These are phyloP conservation scores for Tetrahymena thermophila DNA, from an alignment of 73 alveolate species.

Conservation along the genomic window DNA sequence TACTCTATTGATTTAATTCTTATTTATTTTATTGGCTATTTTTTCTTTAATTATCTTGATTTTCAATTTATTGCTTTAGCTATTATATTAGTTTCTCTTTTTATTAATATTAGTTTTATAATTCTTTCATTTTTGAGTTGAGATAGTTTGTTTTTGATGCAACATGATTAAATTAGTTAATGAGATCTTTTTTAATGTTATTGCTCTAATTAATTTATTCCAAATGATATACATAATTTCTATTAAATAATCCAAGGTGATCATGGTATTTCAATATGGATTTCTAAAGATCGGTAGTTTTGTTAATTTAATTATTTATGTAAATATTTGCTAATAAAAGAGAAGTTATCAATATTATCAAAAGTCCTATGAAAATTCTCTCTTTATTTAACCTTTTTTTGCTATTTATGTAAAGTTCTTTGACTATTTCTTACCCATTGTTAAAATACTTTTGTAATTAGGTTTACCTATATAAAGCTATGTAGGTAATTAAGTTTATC, in stretches of 20 bases:
- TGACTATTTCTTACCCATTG: neutral
- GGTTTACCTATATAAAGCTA: neutral
- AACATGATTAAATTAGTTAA: too few species aligned
- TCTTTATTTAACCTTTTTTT: neutral
- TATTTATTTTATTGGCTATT: too few species aligned
- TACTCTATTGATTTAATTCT: too few species aligned
- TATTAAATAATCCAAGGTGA: too few species aligned
- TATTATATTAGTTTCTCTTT: neutral
- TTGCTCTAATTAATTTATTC: neutral
- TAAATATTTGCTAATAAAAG: neutral
- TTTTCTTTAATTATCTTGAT: neutral
- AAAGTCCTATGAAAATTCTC: neutral
- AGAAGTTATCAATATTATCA: neutral
- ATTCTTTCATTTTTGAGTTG: too few species aligned
- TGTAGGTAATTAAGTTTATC: neutral
- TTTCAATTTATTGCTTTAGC: too few species aligned
- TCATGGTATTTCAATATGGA: too few species aligned
- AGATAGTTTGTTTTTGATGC: neutral
- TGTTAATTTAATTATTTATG: neutral
- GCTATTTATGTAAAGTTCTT: neutral
- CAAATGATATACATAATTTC: too few species aligned
- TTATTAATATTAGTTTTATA: too few species aligned
- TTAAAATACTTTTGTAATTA: too few species aligned
- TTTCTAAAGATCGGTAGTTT: too few species aligned
- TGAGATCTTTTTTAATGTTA: too few species aligned